phyloP scores from a whole-genome alignment of 768 basidiomycete genomes.

The Naganishia onofrii region DNA sequence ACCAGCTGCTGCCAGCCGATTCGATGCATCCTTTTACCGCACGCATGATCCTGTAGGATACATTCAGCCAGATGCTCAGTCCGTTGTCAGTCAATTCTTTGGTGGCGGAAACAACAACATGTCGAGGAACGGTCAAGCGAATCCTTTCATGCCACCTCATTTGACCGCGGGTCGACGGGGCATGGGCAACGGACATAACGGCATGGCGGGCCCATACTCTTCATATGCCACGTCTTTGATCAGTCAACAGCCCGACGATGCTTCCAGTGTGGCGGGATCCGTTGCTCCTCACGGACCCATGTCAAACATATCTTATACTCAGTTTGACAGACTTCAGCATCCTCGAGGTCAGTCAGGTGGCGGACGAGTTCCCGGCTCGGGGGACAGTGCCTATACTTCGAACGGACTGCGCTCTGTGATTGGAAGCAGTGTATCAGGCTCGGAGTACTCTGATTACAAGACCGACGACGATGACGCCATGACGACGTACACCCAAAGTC shows the following conservation, averaged over 20 bases:
- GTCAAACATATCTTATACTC: conserved; percentile 70
- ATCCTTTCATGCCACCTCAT: conserved; percentile 56
- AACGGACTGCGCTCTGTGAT: conserved; percentile 45
- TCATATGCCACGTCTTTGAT: conserved; percentile 76
- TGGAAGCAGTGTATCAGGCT: conserved; percentile 41
- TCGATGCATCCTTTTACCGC: conserved; percentile 92
- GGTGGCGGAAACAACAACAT: conserved; percentile 65
- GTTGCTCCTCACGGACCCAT: conserved; percentile 56
- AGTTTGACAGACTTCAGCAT: conserved; percentile 80
- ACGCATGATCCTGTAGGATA: conserved; percentile 90
- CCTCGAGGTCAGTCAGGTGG: conserved; percentile 13
- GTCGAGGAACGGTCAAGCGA: conserved; percentile 40
- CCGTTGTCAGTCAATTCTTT: conserved; percentile 88
- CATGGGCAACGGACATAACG: conserved; percentile 71
- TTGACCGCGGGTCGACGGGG: conserved; percentile 61
- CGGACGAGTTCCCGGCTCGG: conserved; percentile 21
- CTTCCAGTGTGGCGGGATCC: conserved; percentile 63
- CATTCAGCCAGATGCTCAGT: conserved; percentile 85
- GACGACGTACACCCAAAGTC: conserved; percentile 49
- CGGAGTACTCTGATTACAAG: conserved; percentile 48
- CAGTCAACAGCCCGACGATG: conserved; percentile 61
- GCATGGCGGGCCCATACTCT: conserved; percentile 60
- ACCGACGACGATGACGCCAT: conserved; percentile 43
- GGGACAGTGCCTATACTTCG: conserved; percentile 31
- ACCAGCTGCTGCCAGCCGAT: conserved; percentile 88